Base-by-base conservation (phyloP, 2,329 filamentous ascomycete species). In the Aspergillus viridinutans region DNA sequence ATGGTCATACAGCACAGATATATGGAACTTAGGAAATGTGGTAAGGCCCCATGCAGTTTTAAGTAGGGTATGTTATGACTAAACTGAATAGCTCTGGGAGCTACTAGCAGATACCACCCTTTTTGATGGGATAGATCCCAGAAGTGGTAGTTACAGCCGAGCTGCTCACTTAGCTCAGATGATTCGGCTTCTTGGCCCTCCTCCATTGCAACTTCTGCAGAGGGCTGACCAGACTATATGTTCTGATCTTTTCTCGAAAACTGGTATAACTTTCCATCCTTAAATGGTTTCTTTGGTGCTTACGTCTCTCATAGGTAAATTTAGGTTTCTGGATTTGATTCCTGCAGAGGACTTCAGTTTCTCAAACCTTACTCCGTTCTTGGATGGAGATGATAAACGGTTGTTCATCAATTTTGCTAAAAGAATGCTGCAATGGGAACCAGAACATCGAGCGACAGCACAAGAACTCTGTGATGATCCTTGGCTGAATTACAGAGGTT, bases 21-120 rank as follows among this genome's bases (percentile, higher is more conserved):
- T 73, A 42, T 73, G 69, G 71, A 72, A 71, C 54, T 53, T 73
- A 17, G 69, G 66, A 2, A 61, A 61, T 21, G 62, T 72, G 64
- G 61, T 65, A 59, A 58, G 64, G 6, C 23, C 10, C 2, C 4
- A 47, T 48, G 17, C 14, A 9, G n/a, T 54, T 43, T 53, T 25
- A 23, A 21, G 23, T 54, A 28, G 0, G n/a, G 23, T 35, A 43
- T 49, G 2, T 40, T 35, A 42, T 54, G 6, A 26, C 26, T 7
- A 5, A 55, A 29, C 49, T 10, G 40, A 53, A 57, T n/a, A 70
- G 65, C 49, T 73, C 32, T 73, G 69, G 69, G 67, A 74, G 58
- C 52, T 74, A 10, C 58, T 73, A 38, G 69, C 69, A 45, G 61
- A 62, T 32, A 61, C 57, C 12, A 64, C 59, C 42, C 60, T 73